Evolutionary conservation across 2,329 filamentous ascomycete species (phyloP).

Genomic region (Fusarium continuum): DNA sequence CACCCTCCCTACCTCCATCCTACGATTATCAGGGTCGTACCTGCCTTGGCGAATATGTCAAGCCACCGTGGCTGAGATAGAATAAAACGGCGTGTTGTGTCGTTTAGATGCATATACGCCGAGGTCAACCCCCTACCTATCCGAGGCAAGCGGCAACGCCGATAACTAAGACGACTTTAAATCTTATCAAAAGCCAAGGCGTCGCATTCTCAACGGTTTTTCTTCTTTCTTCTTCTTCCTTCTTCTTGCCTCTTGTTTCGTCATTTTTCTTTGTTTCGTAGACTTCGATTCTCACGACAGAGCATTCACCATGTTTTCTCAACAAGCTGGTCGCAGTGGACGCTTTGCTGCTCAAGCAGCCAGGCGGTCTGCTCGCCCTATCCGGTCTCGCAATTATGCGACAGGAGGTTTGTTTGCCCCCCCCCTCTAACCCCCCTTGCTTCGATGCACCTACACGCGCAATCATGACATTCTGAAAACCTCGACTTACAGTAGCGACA

Average conservation of each 20-base stretch:
- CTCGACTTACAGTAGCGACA: conserved; percentile 5
- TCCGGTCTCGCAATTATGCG: conserved; percentile 41
- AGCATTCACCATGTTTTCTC: conserved; percentile 34
- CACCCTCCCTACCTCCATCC: not conserved
- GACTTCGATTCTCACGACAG: not conserved
- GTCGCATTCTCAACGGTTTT: conserved; percentile 7
- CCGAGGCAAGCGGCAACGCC: conserved; percentile 37
- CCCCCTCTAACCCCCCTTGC: too few relatives aligned
- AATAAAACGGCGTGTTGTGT: not conserved
- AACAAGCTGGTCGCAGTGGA: conserved; percentile 38
- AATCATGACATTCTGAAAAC: conserved; percentile 25
- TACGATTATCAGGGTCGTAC: conserved; percentile 3
- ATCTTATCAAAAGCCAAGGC: conserved; percentile 24
- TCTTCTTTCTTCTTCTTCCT: not conserved
- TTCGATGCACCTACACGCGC: conserved; percentile 3
- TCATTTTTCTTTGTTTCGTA: not conserved
- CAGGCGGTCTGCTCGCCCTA: conserved; percentile 28
- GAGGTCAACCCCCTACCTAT: conserved; percentile 28
- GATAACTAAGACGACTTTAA: conserved; percentile 26
- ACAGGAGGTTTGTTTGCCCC: conserved; percentile 38
- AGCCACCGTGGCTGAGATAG: conserved; percentile 6
- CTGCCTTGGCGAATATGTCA: not conserved
- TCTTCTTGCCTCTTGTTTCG: not conserved
- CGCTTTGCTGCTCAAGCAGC: conserved; percentile 40
- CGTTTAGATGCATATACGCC: conserved; percentile 36